phyloP scores from a whole-genome alignment of 225 moss, liverwort and hornwort species.

The Ulota crispa region DNA sequence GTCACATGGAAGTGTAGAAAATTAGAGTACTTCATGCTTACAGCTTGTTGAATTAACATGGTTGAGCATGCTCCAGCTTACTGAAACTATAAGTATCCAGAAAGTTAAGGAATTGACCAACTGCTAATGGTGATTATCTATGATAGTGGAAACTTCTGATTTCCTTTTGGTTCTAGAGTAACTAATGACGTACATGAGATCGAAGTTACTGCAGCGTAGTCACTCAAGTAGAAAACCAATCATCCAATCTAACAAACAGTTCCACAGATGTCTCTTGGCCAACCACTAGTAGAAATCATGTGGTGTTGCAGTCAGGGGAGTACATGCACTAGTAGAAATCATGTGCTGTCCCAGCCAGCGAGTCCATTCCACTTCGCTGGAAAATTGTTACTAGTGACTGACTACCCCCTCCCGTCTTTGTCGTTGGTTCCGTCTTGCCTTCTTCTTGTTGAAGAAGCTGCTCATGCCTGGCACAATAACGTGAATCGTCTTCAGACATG shows the following conservation, averaged over 20 bases:
- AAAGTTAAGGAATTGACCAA: background rate
- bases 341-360: slow-evolving; percentile 9
- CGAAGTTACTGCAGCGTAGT: background rate
- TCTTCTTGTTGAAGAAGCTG: background rate
- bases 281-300: background rate
- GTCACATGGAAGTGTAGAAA: background rate
- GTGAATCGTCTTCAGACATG: slow-evolving; percentile 2
- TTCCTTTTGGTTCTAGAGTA: background rate
- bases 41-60: background rate
- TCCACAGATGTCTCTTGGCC: slow-evolving; percentile 8
- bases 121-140: background rate
- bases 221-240: background rate
- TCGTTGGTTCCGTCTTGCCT: background rate
- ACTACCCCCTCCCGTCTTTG: too few relatives aligned
- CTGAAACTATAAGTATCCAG: background rate
- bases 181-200: background rate
- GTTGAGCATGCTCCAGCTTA: background rate
- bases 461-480: slow-evolving; percentile 23
- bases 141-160: background rate
- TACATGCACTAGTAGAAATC: slow-evolving; percentile 1
- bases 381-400: background rate
- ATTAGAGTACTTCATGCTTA: slow-evolving; percentile 1
- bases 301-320: too few relatives aligned
- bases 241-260: background rate
- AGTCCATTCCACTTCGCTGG: background rate